Evolutionary conservation across 805 yeast genomes (phyloP), one percentile per base, ranked within the genome.

Genomic region (Candida nitratophila): DNA sequence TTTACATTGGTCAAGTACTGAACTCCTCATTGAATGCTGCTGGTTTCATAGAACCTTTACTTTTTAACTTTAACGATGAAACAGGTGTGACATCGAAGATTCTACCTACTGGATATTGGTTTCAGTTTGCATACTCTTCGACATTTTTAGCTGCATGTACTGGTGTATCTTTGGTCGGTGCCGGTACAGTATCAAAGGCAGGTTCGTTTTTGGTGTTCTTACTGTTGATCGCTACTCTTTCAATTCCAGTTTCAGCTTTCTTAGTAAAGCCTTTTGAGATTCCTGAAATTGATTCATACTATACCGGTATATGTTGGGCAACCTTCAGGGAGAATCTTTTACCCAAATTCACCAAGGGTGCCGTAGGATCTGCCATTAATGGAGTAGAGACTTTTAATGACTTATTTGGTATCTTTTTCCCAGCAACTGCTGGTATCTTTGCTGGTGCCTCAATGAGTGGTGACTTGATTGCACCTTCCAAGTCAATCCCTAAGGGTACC

Each of bases 381-480:
- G 65, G 66, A 0, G 78, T 73, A 15, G 98, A 91, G 60, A 87
- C 82, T 1, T 88, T 91, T 57, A 78, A 81, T 44, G 84, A 86
- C 59, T 65, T 95, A 50, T 93, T 93, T 74, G 98, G 98, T 3
- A 86, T 93, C 38, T 88, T 93, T 60, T 93, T 93, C 68, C 97
- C 99, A 11, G 96, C 99, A 1, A 91, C 99, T 0, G 96, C 98
- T 7, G 99, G 99, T 46, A 90, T 93, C 24, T 83, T 93, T 63
- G 98, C 99, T 2, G 99, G 99, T 16, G 97, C 99, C 2, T 86
- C 96, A 21, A 93, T 93, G 99, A 88, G 96, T 35, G 98, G 99
- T 17, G 96, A 89, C 54, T 71, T 93, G 49, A 68, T 76, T 44
- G 80, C 76, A 44, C 99, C 99, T 0, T 87, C 96, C 0, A 79